Evolutionary conservation across 192 early-diverging fungal genomes (phyloP), one percentile per base, ranked within the genome.

Genomic region (Globomyces pollinis-pini): DNA sequence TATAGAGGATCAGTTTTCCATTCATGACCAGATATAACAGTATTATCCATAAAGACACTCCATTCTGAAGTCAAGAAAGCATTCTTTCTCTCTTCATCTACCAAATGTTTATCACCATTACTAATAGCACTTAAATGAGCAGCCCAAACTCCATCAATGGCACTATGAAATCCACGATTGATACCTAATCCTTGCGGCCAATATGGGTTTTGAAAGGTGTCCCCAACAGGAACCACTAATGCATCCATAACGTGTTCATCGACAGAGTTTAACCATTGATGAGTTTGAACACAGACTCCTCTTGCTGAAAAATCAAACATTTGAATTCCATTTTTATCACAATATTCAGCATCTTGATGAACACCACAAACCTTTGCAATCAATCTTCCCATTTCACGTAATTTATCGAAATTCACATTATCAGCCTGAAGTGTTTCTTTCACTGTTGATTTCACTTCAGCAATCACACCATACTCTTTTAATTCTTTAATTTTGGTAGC

Each of bases 101-200:
- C 45, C 6, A 20, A 12, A 8, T 20, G 7, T 28, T 4, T 8
- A n/a, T n/a, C n/a, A n/a, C n/a, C n/a, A n/a, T n/a, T n/a, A 8
- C 9, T 4, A 20, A 49, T 20, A 4, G 5, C 9, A 20, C 15
- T 20, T 3, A 67, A 20, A 36, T 65, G 50, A 1, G 61, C 58
- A 7, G 65, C 50, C 33, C 54, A 65, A 15, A 69, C 58, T 45
- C 69, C 73, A 43, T 75, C 69, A 2, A 75, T 54, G 1, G 64
- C 32, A 26, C 43, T 71, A 24, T 75, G 73, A 41, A 75, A 63
- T 26, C 73, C 73, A 33, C 73, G 68, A 38, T 75, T 75, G 41
- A 75, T 38, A 13, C 73, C 73, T 20, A 75, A 67, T 1, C 73
- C 73, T 50, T 75, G 68, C 3, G 73, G 73, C 73, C 73, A 75